phyloP scores from a whole-genome alignment of 2,329 filamentous ascomycete species.

The Phaeosphaeriaceae sp. region DNA sequence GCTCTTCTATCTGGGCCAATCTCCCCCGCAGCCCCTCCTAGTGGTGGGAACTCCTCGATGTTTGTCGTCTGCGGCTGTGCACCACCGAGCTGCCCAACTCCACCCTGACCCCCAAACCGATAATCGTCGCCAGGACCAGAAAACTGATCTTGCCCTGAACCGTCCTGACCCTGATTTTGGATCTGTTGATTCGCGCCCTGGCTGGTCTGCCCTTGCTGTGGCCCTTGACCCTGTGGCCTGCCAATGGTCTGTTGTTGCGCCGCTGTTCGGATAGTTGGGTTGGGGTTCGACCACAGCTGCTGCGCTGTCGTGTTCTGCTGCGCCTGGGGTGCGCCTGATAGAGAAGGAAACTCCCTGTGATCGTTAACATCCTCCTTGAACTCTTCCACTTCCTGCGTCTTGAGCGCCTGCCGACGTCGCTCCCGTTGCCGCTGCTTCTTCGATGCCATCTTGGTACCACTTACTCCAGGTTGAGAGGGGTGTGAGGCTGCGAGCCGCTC shows the following conservation, averaged over 20 bases:
- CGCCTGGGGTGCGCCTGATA: slow-evolving; percentile 64
- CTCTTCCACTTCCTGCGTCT: slow-evolving; percentile 5
- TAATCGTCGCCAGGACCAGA: slow-evolving; percentile 62
- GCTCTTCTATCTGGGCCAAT: slow-evolving; percentile 58
- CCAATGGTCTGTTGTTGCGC: slow-evolving; percentile 62
- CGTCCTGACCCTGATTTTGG: slow-evolving; percentile 51
- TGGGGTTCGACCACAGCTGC: slow-evolving; percentile 65
- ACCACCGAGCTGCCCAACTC: slow-evolving; percentile 59
- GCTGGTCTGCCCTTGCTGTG: slow-evolving; percentile 38
- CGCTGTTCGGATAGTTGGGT: slow-evolving; percentile 59
- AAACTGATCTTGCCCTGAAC: slow-evolving; percentile 58
- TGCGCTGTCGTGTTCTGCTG: slow-evolving; percentile 60
- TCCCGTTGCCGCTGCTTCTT: neutral
- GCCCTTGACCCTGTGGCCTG: slow-evolving; percentile 54
- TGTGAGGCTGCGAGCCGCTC: slow-evolving; percentile 60
- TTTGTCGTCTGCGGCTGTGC: slow-evolving; percentile 62
- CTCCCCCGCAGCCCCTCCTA: slow-evolving; percentile 62
- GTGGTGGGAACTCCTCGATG: slow-evolving; percentile 67
- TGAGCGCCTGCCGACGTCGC: neutral
- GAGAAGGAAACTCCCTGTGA: slow-evolving; percentile 66
- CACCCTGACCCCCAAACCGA: slow-evolving; percentile 63
- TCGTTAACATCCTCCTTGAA: slow-evolving; percentile 29
- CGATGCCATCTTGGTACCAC: slow-evolving; percentile 37
- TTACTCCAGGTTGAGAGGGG: slow-evolving; percentile 65
- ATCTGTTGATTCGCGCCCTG: slow-evolving; percentile 52